Evolutionary conservation across 2,329 filamentous ascomycete genomes (phyloP).

Genomic region (Sarocladium brachiariae): DNA sequence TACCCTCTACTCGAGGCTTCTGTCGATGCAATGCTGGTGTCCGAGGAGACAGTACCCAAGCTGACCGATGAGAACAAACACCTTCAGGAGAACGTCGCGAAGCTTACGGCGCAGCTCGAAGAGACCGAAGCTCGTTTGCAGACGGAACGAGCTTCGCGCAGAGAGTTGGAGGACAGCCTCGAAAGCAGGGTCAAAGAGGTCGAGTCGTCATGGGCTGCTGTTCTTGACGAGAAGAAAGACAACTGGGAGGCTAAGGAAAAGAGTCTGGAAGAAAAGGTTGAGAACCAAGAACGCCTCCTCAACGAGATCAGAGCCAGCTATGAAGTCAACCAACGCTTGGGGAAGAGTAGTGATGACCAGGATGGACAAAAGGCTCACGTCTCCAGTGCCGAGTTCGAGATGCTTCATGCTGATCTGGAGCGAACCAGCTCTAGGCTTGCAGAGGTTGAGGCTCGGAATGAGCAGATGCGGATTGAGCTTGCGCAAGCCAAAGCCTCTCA

Average conservation of each 20-base stretch:
- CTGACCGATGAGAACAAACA: constrained; percentile 83
- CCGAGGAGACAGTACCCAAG: constrained; percentile 87
- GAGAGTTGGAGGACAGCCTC: constrained; percentile 68
- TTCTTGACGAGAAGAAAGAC: constrained; percentile 86
- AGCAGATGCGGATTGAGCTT: constrained; percentile 83
- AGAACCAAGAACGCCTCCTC: constrained; percentile 84
- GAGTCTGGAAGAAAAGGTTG: constrained; percentile 83
- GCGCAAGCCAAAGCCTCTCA: constrained; percentile 74
- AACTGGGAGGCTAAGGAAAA: constrained; percentile 96
- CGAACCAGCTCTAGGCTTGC: constrained; percentile 79
- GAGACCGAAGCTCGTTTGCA: constrained; percentile 76
- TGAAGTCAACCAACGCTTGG: constrained; percentile 88
- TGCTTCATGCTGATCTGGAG: constrained; percentile 86
- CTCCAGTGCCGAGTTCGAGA: constrained; percentile 84
- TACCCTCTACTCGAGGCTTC: constrained; percentile 95
- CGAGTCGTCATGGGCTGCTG: constrained; percentile 81
- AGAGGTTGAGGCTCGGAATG: constrained; percentile 89
- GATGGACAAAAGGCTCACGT: constrained; percentile 57
- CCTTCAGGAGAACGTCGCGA: constrained; percentile 70
- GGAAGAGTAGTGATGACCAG: constrained; percentile 59
- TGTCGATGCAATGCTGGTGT: constrained; percentile 84
- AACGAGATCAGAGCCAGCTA: constrained; percentile 96
- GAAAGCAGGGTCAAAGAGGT: constrained; percentile 82
- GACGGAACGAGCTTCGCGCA: constrained; percentile 64
- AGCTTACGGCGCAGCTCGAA: constrained; percentile 74